Base-by-base conservation (phyloP, 495 filamentous ascomycete species). In the Neurospora hispaniola region DNA sequence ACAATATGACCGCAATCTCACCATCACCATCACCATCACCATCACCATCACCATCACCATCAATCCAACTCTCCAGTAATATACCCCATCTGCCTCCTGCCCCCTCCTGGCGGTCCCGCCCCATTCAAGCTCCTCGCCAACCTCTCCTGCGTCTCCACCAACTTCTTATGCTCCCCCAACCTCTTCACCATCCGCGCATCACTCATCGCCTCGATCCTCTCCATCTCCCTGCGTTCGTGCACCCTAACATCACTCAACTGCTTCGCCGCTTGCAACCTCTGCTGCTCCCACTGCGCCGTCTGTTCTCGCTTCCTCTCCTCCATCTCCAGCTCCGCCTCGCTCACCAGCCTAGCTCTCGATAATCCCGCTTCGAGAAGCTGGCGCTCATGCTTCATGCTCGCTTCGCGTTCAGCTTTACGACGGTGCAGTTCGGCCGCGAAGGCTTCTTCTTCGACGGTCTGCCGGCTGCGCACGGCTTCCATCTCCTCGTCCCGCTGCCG, bases 1-100 rank as follows among this genome's bases (percentile, higher is more conserved):
- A 11, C 40, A 41, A 11, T 41, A 41, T 41, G 40, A 41, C 40
- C 40, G 18, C 9, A 18, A 46, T 46, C 18, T 46, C 43, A 46
- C 18, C 18, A 7, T 9, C 43, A 3, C 8, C 43, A 4, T n/a
- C 44, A 70, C 43, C 66, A 43, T 1, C n/a, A n/a, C n/a, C n/a
- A n/a, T 46, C 43, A 46, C 18, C 18, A 7, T 9, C 43, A 3
- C 8, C 42, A 41, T 18, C 46, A 3, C 43, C 20, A 23, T 74
- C 54, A 80, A 68, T 80, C 74, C 74, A 82, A 48, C 73, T 82
- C 80, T 14, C 82, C 84, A 35, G 79, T 82, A 8, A 85, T 77
- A 74, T 78, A 86, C 54, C 84, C 85, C 75, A 85, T 81, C 81
- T 85, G 82, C 71, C 81, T 79, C 74, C 81, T 74, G 2, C 76